phyloP scores from a whole-genome alignment of 2,329 filamentous ascomycete species.

The Alternaria consortialis region DNA sequence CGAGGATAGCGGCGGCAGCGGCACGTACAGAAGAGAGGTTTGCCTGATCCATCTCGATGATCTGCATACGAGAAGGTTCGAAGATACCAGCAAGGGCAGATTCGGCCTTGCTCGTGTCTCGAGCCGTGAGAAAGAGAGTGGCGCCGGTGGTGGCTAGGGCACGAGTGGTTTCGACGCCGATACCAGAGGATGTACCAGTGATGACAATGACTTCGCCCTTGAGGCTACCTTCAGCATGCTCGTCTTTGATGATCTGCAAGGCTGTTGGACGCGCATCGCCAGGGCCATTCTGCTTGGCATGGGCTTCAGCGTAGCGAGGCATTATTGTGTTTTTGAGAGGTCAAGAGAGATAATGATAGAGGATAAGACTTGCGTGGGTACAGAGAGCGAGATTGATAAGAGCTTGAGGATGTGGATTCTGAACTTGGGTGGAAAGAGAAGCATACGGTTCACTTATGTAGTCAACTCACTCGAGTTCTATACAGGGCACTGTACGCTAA shows the following conservation, averaged over 20 bases:
- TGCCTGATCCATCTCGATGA: conserved; percentile 44
- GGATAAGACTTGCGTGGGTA: too few species aligned
- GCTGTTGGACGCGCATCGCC: conserved; percentile 56
- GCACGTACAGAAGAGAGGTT: conserved; percentile 30
- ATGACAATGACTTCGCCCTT: conserved; percentile 39
- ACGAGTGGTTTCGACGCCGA: conserved; percentile 40
- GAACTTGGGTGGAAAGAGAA: too few species aligned
- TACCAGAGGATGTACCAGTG: conserved; percentile 41
- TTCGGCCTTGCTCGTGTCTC: conserved; percentile 54
- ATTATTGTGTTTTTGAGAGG: background rate
- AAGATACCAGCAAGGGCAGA: conserved; percentile 22
- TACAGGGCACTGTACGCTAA: too few species aligned
- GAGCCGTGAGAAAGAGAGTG: conserved; percentile 54
- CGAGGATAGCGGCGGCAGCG: conserved; percentile 30
- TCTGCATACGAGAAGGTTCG: conserved; percentile 41
- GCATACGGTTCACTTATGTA: too few species aligned
- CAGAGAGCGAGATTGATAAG: too few species aligned
- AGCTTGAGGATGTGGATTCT: too few species aligned
- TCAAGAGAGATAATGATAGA: too few species aligned
- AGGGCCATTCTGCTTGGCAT: conserved; percentile 40
- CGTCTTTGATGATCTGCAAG: conserved; percentile 52
- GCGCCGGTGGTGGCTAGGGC: conserved; percentile 57
- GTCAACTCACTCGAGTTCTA: too few species aligned
- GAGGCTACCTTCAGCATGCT: conserved; percentile 46
- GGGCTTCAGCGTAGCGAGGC: conserved; percentile 1